Percentiles rank a stretch among this genome's conserved stretches.
phyloP scores from a whole-genome alignment of 164 flowering plant genomes.

The Aristolochia fimbriata region DNA sequence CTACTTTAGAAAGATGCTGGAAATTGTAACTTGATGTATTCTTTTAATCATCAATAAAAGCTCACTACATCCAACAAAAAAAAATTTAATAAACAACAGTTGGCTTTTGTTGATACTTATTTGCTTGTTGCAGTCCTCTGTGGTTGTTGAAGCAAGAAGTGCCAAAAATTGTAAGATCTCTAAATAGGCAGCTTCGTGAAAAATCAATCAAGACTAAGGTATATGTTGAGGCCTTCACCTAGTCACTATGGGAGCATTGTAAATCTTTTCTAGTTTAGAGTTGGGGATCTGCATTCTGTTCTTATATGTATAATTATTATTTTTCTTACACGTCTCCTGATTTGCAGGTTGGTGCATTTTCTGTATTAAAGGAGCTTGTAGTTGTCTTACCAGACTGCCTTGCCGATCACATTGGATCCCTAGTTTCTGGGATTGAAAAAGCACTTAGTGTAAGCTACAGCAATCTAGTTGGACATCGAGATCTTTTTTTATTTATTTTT shows the following conservation, averaged over 20 bases:
- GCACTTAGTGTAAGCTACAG: slow-evolving; percentile 64
- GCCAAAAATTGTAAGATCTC: slow-evolving; percentile 85
- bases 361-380: slow-evolving; percentile 92
- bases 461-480: background rate
- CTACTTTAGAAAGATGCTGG: too few species aligned
- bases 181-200: slow-evolving; percentile 84
- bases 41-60: too few species aligned
- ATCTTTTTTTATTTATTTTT: background rate
- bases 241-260: background rate
- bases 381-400: slow-evolving; percentile 94
- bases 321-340: background rate
- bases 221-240: background rate
- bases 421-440: slow-evolving; percentile 89
- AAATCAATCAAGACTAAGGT: slow-evolving; percentile 98
- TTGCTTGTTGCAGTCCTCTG: slow-evolving; percentile 58
- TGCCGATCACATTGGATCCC: slow-evolving; percentile 87
- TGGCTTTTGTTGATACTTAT: too few species aligned
- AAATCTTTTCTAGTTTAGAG: background rate
- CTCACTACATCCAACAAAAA: too few species aligned
- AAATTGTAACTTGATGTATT: too few species aligned
- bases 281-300: background rate
- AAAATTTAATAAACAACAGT: too few species aligned
- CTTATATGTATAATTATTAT: background rate
- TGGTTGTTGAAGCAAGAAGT: slow-evolving; percentile 95
- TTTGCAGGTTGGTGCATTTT: slow-evolving; percentile 92